Evolutionary conservation across 768 basidiomycete species (phyloP).

Genomic region (Podaxis mareebaensis): DNA sequence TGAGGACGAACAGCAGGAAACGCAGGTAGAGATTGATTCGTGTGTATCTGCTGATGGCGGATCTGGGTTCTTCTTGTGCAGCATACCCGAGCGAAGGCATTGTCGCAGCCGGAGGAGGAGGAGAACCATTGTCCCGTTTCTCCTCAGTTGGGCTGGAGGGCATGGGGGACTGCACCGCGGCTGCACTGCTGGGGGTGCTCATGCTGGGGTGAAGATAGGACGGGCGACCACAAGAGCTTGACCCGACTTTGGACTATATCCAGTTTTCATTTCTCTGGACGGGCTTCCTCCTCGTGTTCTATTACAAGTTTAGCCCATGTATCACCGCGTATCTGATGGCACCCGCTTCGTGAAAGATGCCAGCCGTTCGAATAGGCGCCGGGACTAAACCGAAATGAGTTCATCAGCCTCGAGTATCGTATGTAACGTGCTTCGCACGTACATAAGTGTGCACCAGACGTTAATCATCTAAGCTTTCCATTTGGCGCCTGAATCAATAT

Average conservation of each 20-base stretch:
- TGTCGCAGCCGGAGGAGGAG: neutral
- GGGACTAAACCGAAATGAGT: neutral
- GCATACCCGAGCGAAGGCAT: neutral
- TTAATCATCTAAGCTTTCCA: neutral
- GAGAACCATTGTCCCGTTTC: neutral
- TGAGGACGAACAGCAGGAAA: neutral
- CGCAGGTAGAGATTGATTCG: neutral
- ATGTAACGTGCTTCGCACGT: neutral
- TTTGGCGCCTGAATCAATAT: neutral
- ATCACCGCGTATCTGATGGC: conserved; percentile 2
- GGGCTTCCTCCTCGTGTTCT: conserved; percentile 6
- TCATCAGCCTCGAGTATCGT: neutral
- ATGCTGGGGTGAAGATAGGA: neutral
- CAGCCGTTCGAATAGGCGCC: neutral
- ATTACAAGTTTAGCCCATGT: neutral
- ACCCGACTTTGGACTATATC: conserved; percentile 1
- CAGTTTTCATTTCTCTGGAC: neutral
- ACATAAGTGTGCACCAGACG: neutral
- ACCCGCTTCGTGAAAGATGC: neutral
- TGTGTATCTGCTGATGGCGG: neutral
- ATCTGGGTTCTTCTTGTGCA: neutral
- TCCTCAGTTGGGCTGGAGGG: neutral
- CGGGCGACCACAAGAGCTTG: neutral
- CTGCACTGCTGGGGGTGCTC: conserved; percentile 2
- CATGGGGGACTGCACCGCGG: neutral